Conservation (phyloP, 1,139 yeast species). For the Lodderomyces margitis region DNA sequence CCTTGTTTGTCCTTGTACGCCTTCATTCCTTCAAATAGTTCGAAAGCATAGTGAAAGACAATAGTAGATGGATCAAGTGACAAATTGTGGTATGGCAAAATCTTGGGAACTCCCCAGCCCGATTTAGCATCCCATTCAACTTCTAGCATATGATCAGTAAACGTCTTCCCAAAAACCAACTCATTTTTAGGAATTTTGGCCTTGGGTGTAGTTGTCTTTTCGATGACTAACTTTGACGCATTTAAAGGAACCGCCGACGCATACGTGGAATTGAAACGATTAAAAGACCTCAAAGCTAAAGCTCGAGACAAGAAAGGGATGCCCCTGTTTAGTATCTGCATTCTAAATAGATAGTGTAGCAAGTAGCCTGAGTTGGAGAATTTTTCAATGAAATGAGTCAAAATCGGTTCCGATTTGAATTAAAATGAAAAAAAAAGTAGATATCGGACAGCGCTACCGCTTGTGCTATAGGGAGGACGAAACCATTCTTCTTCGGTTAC, state of each 20-base stretch:
- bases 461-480: background rate
- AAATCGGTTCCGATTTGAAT: background rate
- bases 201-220: constrained; percentile 61
- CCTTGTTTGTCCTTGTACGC: constrained; percentile 76
- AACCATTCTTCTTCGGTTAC: no score
- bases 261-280: constrained; percentile 9
- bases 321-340: background rate
- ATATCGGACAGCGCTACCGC: constrained; percentile 1
- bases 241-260: constrained; percentile 41
- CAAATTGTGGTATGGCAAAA: constrained; percentile 79
- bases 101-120: constrained; percentile 88
- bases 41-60: constrained; percentile 94
- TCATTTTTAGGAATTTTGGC: constrained; percentile 68
- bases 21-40: constrained; percentile 94
- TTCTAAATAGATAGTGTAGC: background rate
- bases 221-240: constrained; percentile 63
- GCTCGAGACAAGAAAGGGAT: background rate
- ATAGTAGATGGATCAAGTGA: constrained; percentile 80
- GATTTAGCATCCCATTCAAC: constrained; percentile 72
- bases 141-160: constrained; percentile 89
- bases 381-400: background rate
- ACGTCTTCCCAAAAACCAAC: constrained; percentile 80
- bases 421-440: background rate
- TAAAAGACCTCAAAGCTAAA: background rate
- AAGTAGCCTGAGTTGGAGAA: background rate